Conservation (phyloP, 2,329 filamentous ascomycete species). For the Fusarium xylarioides region DNA sequence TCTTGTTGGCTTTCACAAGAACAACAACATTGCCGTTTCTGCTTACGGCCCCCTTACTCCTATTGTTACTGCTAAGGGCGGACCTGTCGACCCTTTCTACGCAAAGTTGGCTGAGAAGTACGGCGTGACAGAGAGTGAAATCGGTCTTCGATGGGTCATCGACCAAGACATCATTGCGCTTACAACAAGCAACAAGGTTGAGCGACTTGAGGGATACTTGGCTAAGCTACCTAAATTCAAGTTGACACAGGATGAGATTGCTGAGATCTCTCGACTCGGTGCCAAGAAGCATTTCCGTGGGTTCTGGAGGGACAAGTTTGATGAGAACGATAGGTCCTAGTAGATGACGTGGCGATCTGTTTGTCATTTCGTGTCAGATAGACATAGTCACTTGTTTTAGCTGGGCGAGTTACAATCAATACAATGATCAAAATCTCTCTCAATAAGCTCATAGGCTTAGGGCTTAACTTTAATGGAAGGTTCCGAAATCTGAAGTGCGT, state of each 20-base stretch:
- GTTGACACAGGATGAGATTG: slow-evolving; percentile 67
- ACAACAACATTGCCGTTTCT: slow-evolving; percentile 64
- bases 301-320: slow-evolving; percentile 66
- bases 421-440: background rate
- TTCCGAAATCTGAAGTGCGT: background rate
- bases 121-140: slow-evolving; percentile 62
- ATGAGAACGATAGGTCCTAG: slow-evolving; percentile 56
- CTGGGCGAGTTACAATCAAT: background rate
- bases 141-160: slow-evolving; percentile 68
- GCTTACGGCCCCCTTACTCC: slow-evolving; percentile 67
- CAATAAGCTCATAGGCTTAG: background rate
- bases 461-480: background rate
- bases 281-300: slow-evolving; percentile 68
- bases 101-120: slow-evolving; percentile 65
- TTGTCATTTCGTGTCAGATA: background rate
- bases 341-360: background rate
- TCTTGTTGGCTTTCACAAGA: slow-evolving; percentile 65
- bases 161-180: slow-evolving; percentile 67
- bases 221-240: slow-evolving; percentile 63
- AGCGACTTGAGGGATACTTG: slow-evolving; percentile 65
- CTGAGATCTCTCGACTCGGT: slow-evolving; percentile 64
- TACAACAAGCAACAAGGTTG: slow-evolving; percentile 68
- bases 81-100: slow-evolving; percentile 63
- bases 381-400: background rate
- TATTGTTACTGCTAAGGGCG: slow-evolving; percentile 56